These are phyloP conservation scores for Apocynum venetum DNA, from an alignment of 257 asterid genomes.

Conservation along the genomic window DNA sequence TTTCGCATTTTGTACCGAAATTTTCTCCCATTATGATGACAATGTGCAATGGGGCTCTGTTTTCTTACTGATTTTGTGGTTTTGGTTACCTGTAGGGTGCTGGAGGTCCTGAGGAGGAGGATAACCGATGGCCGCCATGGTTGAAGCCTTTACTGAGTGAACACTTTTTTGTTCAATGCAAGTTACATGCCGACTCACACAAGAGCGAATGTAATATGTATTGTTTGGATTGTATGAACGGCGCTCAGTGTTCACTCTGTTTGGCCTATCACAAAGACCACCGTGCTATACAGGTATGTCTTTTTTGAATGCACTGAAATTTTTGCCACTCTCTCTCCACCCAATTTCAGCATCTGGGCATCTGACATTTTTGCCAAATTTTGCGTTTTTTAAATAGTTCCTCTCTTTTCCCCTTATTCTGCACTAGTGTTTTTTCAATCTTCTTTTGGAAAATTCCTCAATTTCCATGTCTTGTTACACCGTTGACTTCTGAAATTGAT, in stretches of 20 bases:
- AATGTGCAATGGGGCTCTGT: background rate
- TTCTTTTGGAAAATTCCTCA: background rate
- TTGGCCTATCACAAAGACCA: slow-evolving; percentile 65
- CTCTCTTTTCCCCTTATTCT: background rate
- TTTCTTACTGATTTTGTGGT: slow-evolving; percentile 1
- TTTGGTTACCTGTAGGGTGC: slow-evolving; percentile 37
- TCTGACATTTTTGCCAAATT: slow-evolving; percentile 18
- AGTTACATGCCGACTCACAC: slow-evolving; percentile 75
- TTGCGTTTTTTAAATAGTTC: background rate
- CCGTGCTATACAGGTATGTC: slow-evolving; percentile 60
- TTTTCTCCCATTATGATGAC: background rate
- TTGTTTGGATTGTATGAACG: slow-evolving; percentile 71
- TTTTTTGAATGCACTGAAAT: background rate
- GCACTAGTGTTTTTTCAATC: background rate
- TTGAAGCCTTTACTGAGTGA: slow-evolving; percentile 60
- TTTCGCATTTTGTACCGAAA: background rate
- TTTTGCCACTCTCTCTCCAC: background rate
- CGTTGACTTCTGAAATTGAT: slow-evolving; percentile 37
- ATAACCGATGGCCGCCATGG: slow-evolving; percentile 75
- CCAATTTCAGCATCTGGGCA: slow-evolving; percentile 16
- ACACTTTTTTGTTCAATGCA: slow-evolving; percentile 76
- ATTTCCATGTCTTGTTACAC: background rate
- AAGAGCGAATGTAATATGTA: slow-evolving; percentile 93
- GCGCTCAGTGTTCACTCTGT: slow-evolving; percentile 77
- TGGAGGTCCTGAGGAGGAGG: slow-evolving; percentile 65